Conservation (phyloP, 163 green algal species). For the Botryococcus braunii region DNA sequence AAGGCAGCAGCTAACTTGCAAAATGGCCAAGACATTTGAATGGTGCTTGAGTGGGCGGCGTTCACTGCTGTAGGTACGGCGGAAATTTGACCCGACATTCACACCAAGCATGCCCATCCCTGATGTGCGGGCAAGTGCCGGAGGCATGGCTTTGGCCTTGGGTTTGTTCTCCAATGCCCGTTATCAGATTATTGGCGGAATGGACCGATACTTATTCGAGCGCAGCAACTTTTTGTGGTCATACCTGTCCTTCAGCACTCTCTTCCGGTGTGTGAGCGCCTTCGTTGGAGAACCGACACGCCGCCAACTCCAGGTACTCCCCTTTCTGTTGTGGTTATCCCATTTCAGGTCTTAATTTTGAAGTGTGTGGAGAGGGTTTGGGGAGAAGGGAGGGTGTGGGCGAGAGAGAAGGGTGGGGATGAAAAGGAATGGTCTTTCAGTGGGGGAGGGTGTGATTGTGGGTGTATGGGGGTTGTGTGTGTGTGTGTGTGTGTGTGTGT, state of each 20-base stretch:
- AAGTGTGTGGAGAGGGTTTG: too few species aligned
- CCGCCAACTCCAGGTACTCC: slow-evolving; percentile 2
- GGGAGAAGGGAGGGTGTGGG: too few species aligned
- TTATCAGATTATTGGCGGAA: slow-evolving; percentile 65
- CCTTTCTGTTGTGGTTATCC: too few species aligned
- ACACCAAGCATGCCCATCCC: slow-evolving; percentile 64
- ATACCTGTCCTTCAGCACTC: slow-evolving; percentile 2
- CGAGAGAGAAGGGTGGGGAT: too few species aligned
- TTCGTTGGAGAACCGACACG: slow-evolving; percentile 3
- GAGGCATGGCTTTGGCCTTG: slow-evolving; percentile 73
- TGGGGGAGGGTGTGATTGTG: too few species aligned
- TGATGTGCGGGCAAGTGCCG: slow-evolving; percentile 36
- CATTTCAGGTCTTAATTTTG: too few species aligned
- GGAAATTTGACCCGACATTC: slow-evolving; percentile 50
- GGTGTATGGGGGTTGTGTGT: too few species aligned
- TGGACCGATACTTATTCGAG: slow-evolving; percentile 80
- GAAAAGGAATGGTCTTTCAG: too few species aligned
- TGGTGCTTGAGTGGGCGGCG: too few species aligned
- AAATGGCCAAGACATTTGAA: too few species aligned
- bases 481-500: too few species aligned
- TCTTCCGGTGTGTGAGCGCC: slow-evolving; percentile 3
- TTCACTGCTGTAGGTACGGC: slow-evolving; percentile 14
- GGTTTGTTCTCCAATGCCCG: slow-evolving; percentile 77
- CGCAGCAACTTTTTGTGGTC: slow-evolving; percentile 37
- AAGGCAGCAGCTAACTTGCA: too few species aligned